A percentile compares a stretch with the other conserved stretches of the same genome.
Evolutionary conservation across 1,284 basidiomycete genomes (phyloP).

Genomic region (Vanrija sp.): DNA sequence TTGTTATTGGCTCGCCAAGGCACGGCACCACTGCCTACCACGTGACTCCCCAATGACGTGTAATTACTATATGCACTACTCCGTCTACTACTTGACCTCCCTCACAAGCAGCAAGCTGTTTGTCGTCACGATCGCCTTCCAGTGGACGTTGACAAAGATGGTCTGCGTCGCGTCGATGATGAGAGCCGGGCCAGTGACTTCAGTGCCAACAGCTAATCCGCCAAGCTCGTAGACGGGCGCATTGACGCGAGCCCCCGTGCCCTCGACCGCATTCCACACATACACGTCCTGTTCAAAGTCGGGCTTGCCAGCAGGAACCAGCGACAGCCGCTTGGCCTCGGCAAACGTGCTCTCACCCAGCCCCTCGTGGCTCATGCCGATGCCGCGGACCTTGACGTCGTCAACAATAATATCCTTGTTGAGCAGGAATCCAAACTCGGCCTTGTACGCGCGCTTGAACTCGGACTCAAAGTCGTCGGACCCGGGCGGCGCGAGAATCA

Average conservation of each 20-base stretch:
- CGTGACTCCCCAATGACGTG: too few relatives aligned
- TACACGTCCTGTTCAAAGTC: slow-evolving; percentile 28
- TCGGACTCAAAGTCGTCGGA: slow-evolving; percentile 65
- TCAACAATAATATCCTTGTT: slow-evolving; percentile 80
- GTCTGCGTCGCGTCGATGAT: slow-evolving; percentile 44
- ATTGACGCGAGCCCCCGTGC: slow-evolving; percentile 47
- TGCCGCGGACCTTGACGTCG: slow-evolving; percentile 75
- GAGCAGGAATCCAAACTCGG: slow-evolving; percentile 88
- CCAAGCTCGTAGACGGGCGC: slow-evolving; percentile 76
- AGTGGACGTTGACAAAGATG: slow-evolving; percentile 43
- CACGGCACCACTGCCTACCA: too few relatives aligned
- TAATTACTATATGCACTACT: neutral
- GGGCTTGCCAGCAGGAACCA: slow-evolving; percentile 40
- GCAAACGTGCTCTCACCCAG: slow-evolving; percentile 75
- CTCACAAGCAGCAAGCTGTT: slow-evolving; percentile 12
- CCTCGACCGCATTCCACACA: slow-evolving; percentile 14
- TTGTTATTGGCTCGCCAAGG: too few relatives aligned
- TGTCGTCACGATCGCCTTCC: slow-evolving; percentile 12
- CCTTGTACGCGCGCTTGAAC: slow-evolving; percentile 71
- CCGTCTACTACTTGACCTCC: neutral
- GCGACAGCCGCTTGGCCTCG: slow-evolving; percentile 55
- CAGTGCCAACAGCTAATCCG: slow-evolving; percentile 63
- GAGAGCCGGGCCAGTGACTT: slow-evolving; percentile 52
- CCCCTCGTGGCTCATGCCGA: slow-evolving; percentile 83
- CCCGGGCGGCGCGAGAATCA: slow-evolving; percentile 62